Evolutionary conservation across 768 basidiomycete species (phyloP).

Genomic region (Hygrophoropsis aurantiaca): DNA sequence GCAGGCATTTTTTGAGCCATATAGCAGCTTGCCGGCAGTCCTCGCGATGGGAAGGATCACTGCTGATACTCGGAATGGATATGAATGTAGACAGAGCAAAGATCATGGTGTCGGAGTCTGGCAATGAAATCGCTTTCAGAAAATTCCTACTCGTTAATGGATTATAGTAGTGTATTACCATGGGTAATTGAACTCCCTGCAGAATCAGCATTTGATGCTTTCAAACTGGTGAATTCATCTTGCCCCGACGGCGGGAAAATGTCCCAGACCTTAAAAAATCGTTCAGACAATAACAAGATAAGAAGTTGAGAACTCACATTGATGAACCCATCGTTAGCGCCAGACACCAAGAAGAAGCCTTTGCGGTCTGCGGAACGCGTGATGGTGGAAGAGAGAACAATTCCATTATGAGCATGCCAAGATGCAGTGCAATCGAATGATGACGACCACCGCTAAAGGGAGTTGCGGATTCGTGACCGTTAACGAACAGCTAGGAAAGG

Average conservation of each 20-base stretch:
- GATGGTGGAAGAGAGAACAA: constrained; percentile 77
- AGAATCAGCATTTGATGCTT: not conserved
- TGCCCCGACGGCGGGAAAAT: constrained; percentile 28
- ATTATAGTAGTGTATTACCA: constrained; percentile 11
- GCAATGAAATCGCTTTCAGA: constrained; percentile 4
- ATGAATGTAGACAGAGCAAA: constrained; percentile 85
- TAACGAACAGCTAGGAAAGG: too few relatives aligned
- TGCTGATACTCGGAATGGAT: constrained; percentile 84
- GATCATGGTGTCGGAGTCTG: constrained; percentile 60
- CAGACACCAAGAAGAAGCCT: constrained; percentile 57
- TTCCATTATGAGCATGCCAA: constrained; percentile 81
- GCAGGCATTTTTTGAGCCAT: constrained; percentile 86
- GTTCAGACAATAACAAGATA: not conserved
- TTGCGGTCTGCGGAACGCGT: constrained; percentile 33
- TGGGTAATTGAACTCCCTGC: constrained; percentile 3
- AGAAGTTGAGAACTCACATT: constrained; percentile 49
- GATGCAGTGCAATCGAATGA: constrained; percentile 83
- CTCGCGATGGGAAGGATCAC: constrained; percentile 62
- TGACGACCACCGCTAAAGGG: constrained; percentile 69
- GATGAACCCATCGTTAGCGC: constrained; percentile 83
- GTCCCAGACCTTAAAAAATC: constrained; percentile 51
- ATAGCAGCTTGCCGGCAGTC: constrained; percentile 94
- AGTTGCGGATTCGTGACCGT: not conserved
- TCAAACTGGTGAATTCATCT: not conserved
- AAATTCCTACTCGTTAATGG: not conserved